Conservation (phyloP, 495 filamentous ascomycete species). For the Jackrogersella multiformis region DNA sequence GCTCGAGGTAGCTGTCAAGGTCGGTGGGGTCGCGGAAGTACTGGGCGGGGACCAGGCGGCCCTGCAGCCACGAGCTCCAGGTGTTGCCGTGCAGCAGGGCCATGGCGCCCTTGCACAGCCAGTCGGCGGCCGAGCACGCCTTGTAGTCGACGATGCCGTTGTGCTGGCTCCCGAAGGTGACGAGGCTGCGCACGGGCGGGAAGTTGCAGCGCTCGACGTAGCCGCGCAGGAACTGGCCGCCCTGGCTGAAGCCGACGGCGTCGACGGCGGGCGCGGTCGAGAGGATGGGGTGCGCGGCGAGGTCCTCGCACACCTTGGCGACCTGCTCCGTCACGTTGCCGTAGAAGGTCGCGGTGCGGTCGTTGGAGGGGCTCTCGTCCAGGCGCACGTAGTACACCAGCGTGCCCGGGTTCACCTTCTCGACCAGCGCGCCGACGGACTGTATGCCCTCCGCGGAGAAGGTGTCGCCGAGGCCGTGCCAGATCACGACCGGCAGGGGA, state of each 20-base stretch:
- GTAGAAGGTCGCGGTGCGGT: slow-evolving; percentile 86
- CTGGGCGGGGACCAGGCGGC: slow-evolving; percentile 86
- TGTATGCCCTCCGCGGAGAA: slow-evolving; percentile 79
- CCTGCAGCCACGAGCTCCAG: slow-evolving; percentile 81
- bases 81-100: slow-evolving; percentile 75
- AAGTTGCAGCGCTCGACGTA: slow-evolving; percentile 90
- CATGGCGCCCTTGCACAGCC: slow-evolving; percentile 80
- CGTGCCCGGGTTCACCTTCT: slow-evolving; percentile 80
- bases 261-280: slow-evolving; percentile 84
- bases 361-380: slow-evolving; percentile 67
- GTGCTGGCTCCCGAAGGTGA: slow-evolving; percentile 94
- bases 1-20: slow-evolving; percentile 76
- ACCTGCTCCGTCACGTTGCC: slow-evolving; percentile 89
- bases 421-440: slow-evolving; percentile 70
- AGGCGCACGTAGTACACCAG: slow-evolving; percentile 84
- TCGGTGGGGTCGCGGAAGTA: slow-evolving; percentile 85
- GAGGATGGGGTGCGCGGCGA: slow-evolving; percentile 79
- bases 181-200: slow-evolving; percentile 80
- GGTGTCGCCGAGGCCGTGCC: slow-evolving; percentile 81
- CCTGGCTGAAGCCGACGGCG: slow-evolving; percentile 93
- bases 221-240: slow-evolving; percentile 94
- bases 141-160: slow-evolving; percentile 89
- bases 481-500: slow-evolving; percentile 87
- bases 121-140: slow-evolving; percentile 70
- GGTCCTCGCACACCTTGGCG: slow-evolving; percentile 78